Evolutionary conservation across 345 rosid genomes (phyloP).

Genomic region (Atalantia buxifolia): DNA sequence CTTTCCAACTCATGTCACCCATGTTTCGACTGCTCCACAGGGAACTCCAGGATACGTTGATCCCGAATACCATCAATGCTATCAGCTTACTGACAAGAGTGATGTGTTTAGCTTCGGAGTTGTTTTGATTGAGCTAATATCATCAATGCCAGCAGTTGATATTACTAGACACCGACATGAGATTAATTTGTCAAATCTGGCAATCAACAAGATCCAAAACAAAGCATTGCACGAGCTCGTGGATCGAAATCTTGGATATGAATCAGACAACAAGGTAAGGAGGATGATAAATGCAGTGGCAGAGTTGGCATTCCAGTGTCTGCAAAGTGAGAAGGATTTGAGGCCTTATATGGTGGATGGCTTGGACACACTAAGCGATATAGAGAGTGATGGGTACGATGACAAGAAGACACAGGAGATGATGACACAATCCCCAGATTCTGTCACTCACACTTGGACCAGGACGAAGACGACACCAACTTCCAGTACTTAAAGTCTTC

Average conservation of each 20-base stretch:
- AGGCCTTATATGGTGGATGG: slow-evolving; percentile 73
- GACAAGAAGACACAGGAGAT: slow-evolving; percentile 17
- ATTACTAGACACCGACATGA: slow-evolving; percentile 76
- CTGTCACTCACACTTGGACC: slow-evolving; percentile 49
- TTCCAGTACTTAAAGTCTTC: slow-evolving; percentile 14
- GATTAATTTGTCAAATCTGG: slow-evolving; percentile 77
- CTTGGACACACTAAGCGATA: slow-evolving; percentile 37
- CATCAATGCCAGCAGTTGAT: slow-evolving; percentile 89
- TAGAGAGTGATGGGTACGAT: slow-evolving; percentile 29
- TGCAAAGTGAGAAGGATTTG: slow-evolving; percentile 61
- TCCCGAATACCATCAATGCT: slow-evolving; percentile 86
- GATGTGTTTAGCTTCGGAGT: slow-evolving; percentile 83
- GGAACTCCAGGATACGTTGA: slow-evolving; percentile 97
- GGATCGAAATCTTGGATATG: slow-evolving; percentile 65
- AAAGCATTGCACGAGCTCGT: slow-evolving; percentile 63
- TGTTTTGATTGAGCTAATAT: slow-evolving; percentile 58
- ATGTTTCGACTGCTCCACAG: slow-evolving; percentile 89
- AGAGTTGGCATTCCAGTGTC: slow-evolving; percentile 80
- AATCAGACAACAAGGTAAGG: slow-evolving; percentile 43
- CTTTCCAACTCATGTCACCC: slow-evolving; percentile 65
- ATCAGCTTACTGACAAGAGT: slow-evolving; percentile 83
- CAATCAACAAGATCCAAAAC: slow-evolving; percentile 69
- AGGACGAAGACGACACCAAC: slow-evolving; percentile 36
- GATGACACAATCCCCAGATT: slow-evolving; percentile 39
- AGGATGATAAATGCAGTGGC: slow-evolving; percentile 62